Base-by-base conservation (phyloP, 169 alveolate species). In the Cryptosporidium parvum region DNA sequence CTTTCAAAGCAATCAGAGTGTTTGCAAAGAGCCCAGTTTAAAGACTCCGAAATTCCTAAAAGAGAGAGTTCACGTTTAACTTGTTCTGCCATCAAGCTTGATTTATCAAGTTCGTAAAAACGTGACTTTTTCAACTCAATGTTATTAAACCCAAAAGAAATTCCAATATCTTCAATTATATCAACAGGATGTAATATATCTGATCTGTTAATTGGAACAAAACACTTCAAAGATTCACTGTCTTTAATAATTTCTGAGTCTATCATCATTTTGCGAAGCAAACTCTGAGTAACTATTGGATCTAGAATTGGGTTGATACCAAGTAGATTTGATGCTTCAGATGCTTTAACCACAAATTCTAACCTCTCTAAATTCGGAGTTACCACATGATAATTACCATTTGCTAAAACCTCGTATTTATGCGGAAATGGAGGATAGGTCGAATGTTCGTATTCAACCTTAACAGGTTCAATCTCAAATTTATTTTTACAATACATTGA, bases 121-220 rank as follows among this genome's bases (percentile, higher is more conserved):
- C 37, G 21, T 18, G 21, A 29, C 62, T 59, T 80, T 16, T 31
- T 80, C 68, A 42, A 16, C 16, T 23, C 21, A 52, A 95, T 94
- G 26, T 95, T 96, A 84, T 97, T 96, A 84, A 94, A 97, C 21
- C 99, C 99, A 93, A 93, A 97, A 3, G 99, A 97, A 58, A 98
- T 97, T 31, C 98, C 99, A 80, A 98, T 94, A 91, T 98, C 99
- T 93, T 98, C 99, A 44, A 96, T 97, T 44, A 98, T 93, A 92
- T 98, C 99, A 91, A 99, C 97, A 29, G 97, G 97, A 85, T 97
- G 98, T 70, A 97, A 94, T 67, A 98, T 95, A 93, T 98, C 99
- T 72, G 97, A 92, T 69, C 99, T 93, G 35, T 95, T 94, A 3
- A 95, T 94, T n/a, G 98, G 98, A 10, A 96, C 93, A 39, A 71